Percentiles rank a stretch among this genome's conserved stretches.
phyloP scores from a whole-genome alignment of 257 asterid species.

The Primulina tabacum region DNA sequence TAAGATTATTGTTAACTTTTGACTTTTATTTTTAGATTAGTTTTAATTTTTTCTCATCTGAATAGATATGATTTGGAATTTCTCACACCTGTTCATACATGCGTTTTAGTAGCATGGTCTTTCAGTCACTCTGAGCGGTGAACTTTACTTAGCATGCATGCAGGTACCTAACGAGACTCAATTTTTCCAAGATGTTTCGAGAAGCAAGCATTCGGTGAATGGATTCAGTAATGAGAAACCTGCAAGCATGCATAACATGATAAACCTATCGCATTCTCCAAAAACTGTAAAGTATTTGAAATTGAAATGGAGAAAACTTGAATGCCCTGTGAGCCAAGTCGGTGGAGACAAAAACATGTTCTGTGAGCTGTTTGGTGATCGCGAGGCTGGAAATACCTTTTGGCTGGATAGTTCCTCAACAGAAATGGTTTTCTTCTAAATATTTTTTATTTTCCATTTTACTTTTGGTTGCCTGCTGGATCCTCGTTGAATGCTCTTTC shows the following conservation, averaged over 20 bases:
- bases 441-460: not conserved
- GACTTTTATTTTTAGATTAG: not conserved
- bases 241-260: conserved; percentile 29
- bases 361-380: conserved; percentile 60
- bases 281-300: conserved; percentile 43
- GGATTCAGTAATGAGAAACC: conserved; percentile 39
- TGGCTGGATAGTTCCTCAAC: conserved; percentile 97
- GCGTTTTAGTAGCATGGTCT: conserved; percentile 17
- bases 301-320: conserved; percentile 81
- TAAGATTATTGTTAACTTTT: conserved; percentile 2
- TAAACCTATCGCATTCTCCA: conserved; percentile 30
- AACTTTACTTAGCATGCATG: conserved; percentile 85
- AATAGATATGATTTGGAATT: not conserved
- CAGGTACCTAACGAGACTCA: conserved; percentile 66
- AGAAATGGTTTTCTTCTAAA: conserved; percentile 65
- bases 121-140: conserved; percentile 74
- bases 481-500: conserved; percentile 4
- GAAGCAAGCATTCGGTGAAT: conserved; percentile 44
- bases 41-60: not conserved
- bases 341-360: conserved; percentile 83
- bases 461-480: not conserved
- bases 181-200: conserved; percentile 48
- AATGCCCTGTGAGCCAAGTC: conserved; percentile 48
- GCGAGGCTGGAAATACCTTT: conserved; percentile 63
- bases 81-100: not conserved